Evolutionary conservation across 2,329 filamentous ascomycete species (phyloP).

Genomic region (Trichoderma polysporum): DNA sequence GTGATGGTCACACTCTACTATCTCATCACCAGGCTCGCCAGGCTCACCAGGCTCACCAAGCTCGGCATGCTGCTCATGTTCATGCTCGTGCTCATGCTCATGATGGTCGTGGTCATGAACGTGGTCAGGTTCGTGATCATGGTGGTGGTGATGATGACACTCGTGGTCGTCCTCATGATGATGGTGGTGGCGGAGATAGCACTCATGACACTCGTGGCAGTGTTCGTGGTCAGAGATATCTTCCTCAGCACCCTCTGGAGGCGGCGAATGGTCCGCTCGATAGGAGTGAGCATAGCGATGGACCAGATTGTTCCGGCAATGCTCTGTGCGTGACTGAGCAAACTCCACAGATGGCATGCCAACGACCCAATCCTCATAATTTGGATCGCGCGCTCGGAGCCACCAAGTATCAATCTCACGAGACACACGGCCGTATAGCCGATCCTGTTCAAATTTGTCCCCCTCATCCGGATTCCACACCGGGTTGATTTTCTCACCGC

Average conservation of each 20-base stretch:
- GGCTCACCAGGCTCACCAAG: conserved; percentile 52
- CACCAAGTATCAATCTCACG: conserved; percentile 66
- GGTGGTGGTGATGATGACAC: conserved; percentile 38
- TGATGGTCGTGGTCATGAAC: conserved; percentile 18
- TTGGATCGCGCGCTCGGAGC: conserved; percentile 59
- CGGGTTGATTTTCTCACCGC: conserved; percentile 46
- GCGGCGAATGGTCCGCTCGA: conserved; percentile 42
- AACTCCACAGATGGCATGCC: conserved; percentile 61
- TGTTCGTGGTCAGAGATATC: conserved; percentile 40
- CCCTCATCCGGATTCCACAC: conserved; percentile 52
- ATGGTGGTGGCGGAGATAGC: conserved; percentile 31
- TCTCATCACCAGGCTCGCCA: conserved; percentile 49
- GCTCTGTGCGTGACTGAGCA: conserved; percentile 56
- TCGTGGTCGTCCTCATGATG: conserved; percentile 49
- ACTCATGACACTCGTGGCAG: conserved; percentile 37
- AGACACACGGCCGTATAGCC: conserved; percentile 59
- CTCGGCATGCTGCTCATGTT: conserved; percentile 40
- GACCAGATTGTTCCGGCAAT: conserved; percentile 59
- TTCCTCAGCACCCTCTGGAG: conserved; percentile 39
- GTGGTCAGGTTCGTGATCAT: conserved; percentile 30
- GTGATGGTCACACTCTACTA: conserved; percentile 49
- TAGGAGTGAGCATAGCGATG: conserved; percentile 53
- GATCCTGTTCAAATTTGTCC: conserved; percentile 60
- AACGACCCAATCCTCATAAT: conserved; percentile 58
- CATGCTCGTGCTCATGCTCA: conserved; percentile 27